A percentile compares a stretch with the other conserved stretches of the same genome.
phyloP scores from a whole-genome alignment of 139 green algal species.

The Zygnema cylindricum region DNA sequence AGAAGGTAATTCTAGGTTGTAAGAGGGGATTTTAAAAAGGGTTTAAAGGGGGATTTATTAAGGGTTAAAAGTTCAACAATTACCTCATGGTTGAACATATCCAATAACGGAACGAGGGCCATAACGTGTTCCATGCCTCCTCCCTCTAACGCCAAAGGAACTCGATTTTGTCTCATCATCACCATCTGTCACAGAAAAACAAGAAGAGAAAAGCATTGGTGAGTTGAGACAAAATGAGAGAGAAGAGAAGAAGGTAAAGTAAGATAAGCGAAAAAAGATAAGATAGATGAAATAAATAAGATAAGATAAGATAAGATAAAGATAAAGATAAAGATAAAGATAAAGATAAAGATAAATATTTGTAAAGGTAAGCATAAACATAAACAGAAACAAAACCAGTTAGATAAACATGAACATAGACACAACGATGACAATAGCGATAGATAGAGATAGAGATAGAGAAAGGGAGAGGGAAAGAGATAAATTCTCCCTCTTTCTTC shows the following conservation, averaged over 20 bases:
- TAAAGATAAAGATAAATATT: too few species aligned
- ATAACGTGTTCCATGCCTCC: background rate
- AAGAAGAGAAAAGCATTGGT: too few species aligned
- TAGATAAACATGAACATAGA: too few species aligned
- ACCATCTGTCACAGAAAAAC: constrained; percentile 28
- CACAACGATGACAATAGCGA: background rate
- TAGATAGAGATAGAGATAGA: background rate
- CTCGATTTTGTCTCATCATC: constrained; percentile 40
- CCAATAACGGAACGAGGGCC: constrained; percentile 45
- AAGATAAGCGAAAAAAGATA: too few species aligned
- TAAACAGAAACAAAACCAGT: too few species aligned
- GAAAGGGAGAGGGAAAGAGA: background rate
- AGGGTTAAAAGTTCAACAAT: background rate
- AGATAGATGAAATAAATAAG: too few species aligned
- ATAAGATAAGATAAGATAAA: too few species aligned
- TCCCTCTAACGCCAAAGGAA: constrained; percentile 19
- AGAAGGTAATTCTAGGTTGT: too few species aligned
- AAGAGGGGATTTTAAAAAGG: background rate
- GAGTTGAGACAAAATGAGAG: too few species aligned
- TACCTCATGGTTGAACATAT: constrained; percentile 57
- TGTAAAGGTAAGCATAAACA: too few species aligned
- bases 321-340: too few species aligned
- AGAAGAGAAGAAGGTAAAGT: too few species aligned
- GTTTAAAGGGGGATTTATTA: background rate
- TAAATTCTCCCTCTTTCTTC: background rate